Evolutionary conservation across 495 filamentous ascomycete genomes (phyloP).

Genomic region (Daldinia concentrica): DNA sequence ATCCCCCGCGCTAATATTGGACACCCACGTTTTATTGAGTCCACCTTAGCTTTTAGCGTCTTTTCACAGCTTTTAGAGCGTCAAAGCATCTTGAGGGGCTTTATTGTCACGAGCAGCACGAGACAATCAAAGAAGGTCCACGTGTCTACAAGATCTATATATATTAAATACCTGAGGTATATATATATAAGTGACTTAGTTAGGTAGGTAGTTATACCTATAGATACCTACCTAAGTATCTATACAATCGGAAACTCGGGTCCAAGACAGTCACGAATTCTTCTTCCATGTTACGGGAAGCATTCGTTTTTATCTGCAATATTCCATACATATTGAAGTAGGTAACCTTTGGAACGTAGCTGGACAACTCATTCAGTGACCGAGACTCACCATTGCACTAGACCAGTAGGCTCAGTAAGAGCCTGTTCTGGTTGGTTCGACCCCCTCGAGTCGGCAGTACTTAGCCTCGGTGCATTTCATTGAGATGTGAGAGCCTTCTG

Average conservation of each 20-base stretch:
- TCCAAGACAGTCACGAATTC: not conserved
- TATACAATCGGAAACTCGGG: conserved; percentile 19
- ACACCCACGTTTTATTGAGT: not conserved
- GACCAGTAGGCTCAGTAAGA: conserved; percentile 10
- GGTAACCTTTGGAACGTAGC: conserved; percentile 37
- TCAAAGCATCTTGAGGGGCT: not conserved
- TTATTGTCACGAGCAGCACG: not conserved
- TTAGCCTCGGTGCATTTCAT: conserved; percentile 40
- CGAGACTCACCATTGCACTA: conserved; percentile 12
- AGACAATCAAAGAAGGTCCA: not conserved
- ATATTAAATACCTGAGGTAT: not conserved
- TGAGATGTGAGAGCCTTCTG: conserved; percentile 32
- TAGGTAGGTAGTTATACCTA: not conserved
- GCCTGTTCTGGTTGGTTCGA: conserved; percentile 30
- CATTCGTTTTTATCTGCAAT: conserved; percentile 34
- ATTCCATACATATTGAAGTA: conserved; percentile 35
- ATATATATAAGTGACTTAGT: too few relatives aligned
- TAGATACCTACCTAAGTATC: too few relatives aligned
- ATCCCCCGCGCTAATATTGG: conserved; percentile 12
- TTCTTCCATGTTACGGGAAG: conserved; percentile 15
- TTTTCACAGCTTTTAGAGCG: not conserved
- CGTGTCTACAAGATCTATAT: not conserved
- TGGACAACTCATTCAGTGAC: conserved; percentile 32
- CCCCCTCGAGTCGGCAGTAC: conserved; percentile 35
- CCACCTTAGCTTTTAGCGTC: not conserved